phyloP scores from a whole-genome alignment of 2,329 filamentous ascomycete species.

The Trichoderma atroviride region DNA sequence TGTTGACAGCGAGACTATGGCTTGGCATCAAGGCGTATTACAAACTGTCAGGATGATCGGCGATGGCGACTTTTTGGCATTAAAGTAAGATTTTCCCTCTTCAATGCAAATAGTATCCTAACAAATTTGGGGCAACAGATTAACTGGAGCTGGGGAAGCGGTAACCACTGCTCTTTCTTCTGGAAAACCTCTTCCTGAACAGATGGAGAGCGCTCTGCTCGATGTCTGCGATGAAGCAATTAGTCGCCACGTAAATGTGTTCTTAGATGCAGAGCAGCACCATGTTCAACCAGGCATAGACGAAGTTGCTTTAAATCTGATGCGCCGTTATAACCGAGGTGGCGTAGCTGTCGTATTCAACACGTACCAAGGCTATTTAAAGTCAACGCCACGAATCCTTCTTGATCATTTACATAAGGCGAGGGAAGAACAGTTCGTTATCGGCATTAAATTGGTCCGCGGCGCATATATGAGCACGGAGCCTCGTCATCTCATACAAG shows the following conservation, averaged over 20 bases:
- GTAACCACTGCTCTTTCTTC: conserved; percentile 45
- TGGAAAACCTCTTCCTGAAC: conserved; percentile 41
- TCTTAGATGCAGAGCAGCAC: conserved; percentile 52
- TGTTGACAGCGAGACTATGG: conserved; percentile 38
- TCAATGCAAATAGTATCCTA: conserved; percentile 35
- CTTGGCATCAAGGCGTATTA: conserved; percentile 40
- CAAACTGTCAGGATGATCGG: conserved; percentile 39
- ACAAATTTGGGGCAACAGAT: background rate
- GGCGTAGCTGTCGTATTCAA: conserved; percentile 46
- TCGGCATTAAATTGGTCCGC: conserved; percentile 60
- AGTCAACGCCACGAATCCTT: conserved; percentile 47
- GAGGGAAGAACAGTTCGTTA: conserved; percentile 50
- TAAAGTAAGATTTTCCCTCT: conserved; percentile 40
- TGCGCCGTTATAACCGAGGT: conserved; percentile 45
- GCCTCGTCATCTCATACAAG: conserved; percentile 52
- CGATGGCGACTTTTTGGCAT: conserved; percentile 42
- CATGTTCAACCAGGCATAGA: conserved; percentile 47
- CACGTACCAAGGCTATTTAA: conserved; percentile 62
- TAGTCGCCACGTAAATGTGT: conserved; percentile 41
- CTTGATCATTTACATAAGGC: conserved; percentile 50
- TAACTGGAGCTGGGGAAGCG: conserved; percentile 46
- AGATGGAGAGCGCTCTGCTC: conserved; percentile 47
- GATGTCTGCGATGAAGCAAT: conserved; percentile 46
- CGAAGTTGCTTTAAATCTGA: conserved; percentile 39
- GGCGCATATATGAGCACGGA: conserved; percentile 59